These are phyloP conservation scores for Elymus sibiricus DNA, from an alignment of 176 grass and related monocot species.

Conservation along the genomic window DNA sequence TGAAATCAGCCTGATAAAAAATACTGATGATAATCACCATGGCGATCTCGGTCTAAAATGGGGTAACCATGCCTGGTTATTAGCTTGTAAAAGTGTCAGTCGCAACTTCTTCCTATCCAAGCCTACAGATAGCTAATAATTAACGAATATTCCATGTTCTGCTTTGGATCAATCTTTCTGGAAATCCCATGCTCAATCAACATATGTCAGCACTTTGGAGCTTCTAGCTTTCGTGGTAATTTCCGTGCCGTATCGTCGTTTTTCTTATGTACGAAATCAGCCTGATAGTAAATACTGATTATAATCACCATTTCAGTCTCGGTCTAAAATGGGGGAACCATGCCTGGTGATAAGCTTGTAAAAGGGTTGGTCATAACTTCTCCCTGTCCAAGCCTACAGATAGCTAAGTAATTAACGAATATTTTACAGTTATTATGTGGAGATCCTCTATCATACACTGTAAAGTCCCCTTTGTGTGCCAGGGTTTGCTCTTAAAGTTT, in stretches of 20 bases:
- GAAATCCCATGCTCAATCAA: background rate
- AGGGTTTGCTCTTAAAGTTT: background rate
- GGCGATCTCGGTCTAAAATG: background rate
- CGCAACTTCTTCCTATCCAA: background rate
- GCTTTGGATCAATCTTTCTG: conserved; percentile 5
- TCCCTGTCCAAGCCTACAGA: no score
- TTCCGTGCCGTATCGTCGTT: background rate
- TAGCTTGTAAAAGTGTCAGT: background rate
- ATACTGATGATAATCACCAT: background rate
- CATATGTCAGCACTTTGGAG: background rate
- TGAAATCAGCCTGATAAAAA: background rate
- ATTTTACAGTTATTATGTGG: background rate
- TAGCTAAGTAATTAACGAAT: background rate
- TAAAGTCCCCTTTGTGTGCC: background rate
- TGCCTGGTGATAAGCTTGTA: background rate
- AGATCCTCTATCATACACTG: background rate
- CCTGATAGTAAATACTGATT: background rate
- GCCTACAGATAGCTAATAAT: background rate
- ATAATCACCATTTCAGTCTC: background rate
- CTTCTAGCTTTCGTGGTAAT: background rate
- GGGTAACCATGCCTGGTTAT: background rate
- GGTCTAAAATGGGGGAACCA: background rate
- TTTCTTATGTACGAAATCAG: background rate
- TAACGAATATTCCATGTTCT: background rate
- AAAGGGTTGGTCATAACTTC: background rate